Evolutionary conservation across 495 filamentous ascomycete species (phyloP), one percentile per base, ranked within the genome.

Genomic region (Ramalina intermedia): DNA sequence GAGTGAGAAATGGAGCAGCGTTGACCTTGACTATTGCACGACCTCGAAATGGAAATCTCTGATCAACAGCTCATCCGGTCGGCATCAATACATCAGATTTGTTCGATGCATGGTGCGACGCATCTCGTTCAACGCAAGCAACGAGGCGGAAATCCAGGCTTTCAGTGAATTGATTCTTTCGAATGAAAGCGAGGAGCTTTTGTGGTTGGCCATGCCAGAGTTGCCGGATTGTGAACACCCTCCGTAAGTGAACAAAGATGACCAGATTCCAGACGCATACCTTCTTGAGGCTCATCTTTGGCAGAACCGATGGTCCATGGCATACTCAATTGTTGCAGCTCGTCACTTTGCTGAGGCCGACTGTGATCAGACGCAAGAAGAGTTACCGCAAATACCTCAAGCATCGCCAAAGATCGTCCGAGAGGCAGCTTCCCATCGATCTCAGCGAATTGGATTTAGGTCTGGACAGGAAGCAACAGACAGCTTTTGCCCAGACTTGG

Each of bases 61-160:
- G 21, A 46, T 49, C 37, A 46, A 46, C 26, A 37, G 41, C 27
- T 21, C 20, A 13, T 17, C 6, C 1, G 52, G 47, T 18, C 47
- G 42, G 16, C 13, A 41, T 3, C 42, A 38, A 20, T 54, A 50
- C 21, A 20, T 27, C 1, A 50, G 17, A 21, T 54, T 54, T 23
- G 42, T 54, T 17, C 37, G 38, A 6, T 35, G 23, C 13, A 54
- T 54, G 42, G 23, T 54, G 26, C 39, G 44, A n/a, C 52, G 47
- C 24, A 46, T 54, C 21, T 43, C 41, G 6, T 33, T 23, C 17
- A 40, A 47, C 20, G 42, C 50, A 37, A 54, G 41, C 38, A 50
- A 42, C 35, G 37, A 6, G 2, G 37, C 26, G 9, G 52, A 54
- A 35, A 46, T 54, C 14, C 20, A 7, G 20, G 6, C 9, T 2